phyloP scores from a whole-genome alignment of 2,329 filamentous ascomycete species.

The Colletotrichum tropicicola region DNA sequence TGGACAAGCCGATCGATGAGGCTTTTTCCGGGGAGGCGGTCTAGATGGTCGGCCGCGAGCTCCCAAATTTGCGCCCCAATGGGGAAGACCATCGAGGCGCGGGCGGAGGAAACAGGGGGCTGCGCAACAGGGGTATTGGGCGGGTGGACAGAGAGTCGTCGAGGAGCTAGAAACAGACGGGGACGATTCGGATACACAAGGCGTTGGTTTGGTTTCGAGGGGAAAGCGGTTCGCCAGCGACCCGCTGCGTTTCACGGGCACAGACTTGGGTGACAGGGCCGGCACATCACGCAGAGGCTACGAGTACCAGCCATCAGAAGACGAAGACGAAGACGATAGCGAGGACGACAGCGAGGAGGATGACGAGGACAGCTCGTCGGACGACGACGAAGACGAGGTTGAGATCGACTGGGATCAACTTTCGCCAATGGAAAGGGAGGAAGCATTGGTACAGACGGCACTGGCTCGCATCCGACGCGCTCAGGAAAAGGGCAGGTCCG shows the following conservation, averaged over 20 bases:
- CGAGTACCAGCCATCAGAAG: slow-evolving; percentile 44
- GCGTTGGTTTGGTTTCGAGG: slow-evolving; percentile 58
- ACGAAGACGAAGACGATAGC: slow-evolving; percentile 49
- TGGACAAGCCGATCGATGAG: slow-evolving; percentile 99
- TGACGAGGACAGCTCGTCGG: slow-evolving; percentile 32
- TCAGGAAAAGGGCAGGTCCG: slow-evolving; percentile 76
- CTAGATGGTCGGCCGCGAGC: slow-evolving; percentile 99
- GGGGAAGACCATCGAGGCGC: slow-evolving; percentile 99
- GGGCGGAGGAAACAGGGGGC: slow-evolving; percentile 69
- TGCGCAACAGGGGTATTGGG: slow-evolving; percentile 49
- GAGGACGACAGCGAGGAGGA: slow-evolving; percentile 49
- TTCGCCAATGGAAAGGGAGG: slow-evolving; percentile 72
- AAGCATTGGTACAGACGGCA: slow-evolving; percentile 79
- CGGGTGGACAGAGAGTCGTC: slow-evolving; percentile 56
- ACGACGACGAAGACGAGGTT: slow-evolving; percentile 46
- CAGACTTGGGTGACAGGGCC: slow-evolving; percentile 59
- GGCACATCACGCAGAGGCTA: slow-evolving; percentile 49
- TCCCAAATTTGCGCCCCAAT: slow-evolving; percentile 92
- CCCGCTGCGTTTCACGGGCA: slow-evolving; percentile 68
- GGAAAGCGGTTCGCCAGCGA: slow-evolving; percentile 66
- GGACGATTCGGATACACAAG: slow-evolving; percentile 63
- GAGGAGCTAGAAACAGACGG: slow-evolving; percentile 74
- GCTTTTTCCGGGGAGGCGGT: slow-evolving; percentile 99
- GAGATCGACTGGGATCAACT: slow-evolving; percentile 59
- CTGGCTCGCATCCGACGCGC: slow-evolving; percentile 83